These are phyloP conservation scores for Calophaca sinica DNA, from an alignment of 306 rosid genomes.

Conservation along the genomic window DNA sequence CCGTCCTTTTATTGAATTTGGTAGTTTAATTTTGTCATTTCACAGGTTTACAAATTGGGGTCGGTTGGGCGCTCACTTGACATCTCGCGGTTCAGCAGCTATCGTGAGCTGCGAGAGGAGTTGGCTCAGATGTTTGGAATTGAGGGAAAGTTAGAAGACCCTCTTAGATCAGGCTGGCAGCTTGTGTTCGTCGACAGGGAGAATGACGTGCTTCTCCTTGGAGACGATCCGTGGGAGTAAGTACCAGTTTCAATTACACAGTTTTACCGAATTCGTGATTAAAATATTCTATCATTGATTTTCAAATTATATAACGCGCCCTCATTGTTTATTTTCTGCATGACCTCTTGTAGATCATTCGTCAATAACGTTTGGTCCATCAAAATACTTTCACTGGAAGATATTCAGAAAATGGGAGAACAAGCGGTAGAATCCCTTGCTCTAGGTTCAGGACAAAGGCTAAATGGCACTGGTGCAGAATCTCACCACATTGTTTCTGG, in stretches of 20 bases:
- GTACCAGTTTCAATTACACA: constrained; percentile 44
- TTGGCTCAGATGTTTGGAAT: constrained; percentile 93
- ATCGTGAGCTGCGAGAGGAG: constrained; percentile 91
- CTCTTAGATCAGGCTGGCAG: constrained; percentile 99
- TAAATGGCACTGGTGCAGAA: constrained; percentile 55
- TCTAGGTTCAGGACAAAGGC: constrained; percentile 65
- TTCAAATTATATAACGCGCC: background rate
- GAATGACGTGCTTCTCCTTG: constrained; percentile 95
- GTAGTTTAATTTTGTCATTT: constrained; percentile 46
- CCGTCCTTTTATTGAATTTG: constrained; percentile 5
- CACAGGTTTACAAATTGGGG: constrained; percentile 84
- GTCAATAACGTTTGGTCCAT: constrained; percentile 88
- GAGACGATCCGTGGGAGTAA: constrained; percentile 99
- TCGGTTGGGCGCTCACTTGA: constrained; percentile 93
- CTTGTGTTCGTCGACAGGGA: constrained; percentile 99
- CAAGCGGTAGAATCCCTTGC: constrained; percentile 62
- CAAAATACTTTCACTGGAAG: constrained; percentile 87
- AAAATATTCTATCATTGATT: background rate
- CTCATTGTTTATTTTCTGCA: background rate
- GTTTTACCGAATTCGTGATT: background rate
- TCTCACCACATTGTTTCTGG: constrained; percentile 68
- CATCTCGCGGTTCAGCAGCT: constrained; percentile 94
- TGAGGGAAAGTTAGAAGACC: constrained; percentile 92
- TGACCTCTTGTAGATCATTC: constrained; percentile 65
- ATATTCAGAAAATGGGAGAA: constrained; percentile 83